These are phyloP conservation scores for Zangia roseola DNA, from an alignment of 768 basidiomycete genomes.

Conservation along the genomic window DNA sequence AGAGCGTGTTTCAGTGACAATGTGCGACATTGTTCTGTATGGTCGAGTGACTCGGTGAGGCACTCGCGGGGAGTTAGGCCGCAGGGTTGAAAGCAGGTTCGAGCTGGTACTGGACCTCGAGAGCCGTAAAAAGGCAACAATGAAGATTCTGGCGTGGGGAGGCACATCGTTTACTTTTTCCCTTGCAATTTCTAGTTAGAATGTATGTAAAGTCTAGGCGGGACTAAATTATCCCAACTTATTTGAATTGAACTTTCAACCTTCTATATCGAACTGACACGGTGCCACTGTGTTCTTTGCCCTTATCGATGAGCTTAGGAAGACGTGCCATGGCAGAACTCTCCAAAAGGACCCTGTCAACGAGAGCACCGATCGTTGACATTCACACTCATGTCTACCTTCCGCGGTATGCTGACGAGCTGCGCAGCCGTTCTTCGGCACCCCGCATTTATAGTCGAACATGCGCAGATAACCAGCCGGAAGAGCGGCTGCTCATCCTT, in stretches of 20 bases:
- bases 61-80: too few species aligned
- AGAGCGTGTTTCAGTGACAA: constrained; percentile 6
- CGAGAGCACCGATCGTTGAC: constrained; percentile 57
- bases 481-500: constrained; percentile 74
- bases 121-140: constrained; percentile 2
- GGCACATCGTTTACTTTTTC: constrained; percentile 6
- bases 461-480: constrained; percentile 42
- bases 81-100: neutral
- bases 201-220: constrained; percentile 12
- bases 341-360: constrained; percentile 17
- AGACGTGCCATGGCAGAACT: constrained; percentile 27
- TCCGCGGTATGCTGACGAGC: constrained; percentile 69
- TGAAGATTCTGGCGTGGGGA: constrained; percentile 1
- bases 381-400: constrained; percentile 87
- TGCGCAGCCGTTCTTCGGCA: constrained; percentile 60
- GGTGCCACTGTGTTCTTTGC: constrained; percentile 5
- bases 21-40: constrained; percentile 3
- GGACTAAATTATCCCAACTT: constrained; percentile 21
- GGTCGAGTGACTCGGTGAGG: neutral
- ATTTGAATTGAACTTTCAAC: neutral
- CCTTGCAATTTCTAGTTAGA: constrained; percentile 6
- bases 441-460: constrained; percentile 63
- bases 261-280: constrained; percentile 11
- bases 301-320: constrained; percentile 30
- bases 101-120: neutral